Conservation (phyloP, 192 early-diverging fungal species). For the Coemansia sp. region DNA sequence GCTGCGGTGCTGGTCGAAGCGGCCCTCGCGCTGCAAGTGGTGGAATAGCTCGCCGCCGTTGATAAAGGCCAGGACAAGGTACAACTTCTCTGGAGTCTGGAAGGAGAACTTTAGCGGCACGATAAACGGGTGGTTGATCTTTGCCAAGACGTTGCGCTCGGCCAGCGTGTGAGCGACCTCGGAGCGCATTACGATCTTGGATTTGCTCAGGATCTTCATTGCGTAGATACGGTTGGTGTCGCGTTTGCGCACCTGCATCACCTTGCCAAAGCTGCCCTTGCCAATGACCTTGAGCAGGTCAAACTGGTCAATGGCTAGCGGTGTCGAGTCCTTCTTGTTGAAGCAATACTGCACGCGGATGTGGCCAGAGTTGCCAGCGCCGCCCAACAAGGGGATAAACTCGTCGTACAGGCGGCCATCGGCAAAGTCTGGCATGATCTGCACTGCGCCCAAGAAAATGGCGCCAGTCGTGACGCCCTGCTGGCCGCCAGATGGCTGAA, state of each 20-base stretch:
- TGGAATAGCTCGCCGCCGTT: conserved; percentile 98
- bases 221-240: conserved; percentile 95
- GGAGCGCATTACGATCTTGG: conserved; percentile 89
- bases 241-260: conserved; percentile 93
- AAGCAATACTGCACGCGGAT: conserved; percentile 76
- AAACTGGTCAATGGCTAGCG: conserved; percentile 87
- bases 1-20: conserved; percentile 85
- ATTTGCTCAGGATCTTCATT: conserved; percentile 94
- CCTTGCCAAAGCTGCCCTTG: conserved; percentile 97
- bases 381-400: conserved; percentile 65
- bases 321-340: conserved; percentile 69
- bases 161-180: conserved; percentile 95
- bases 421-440: conserved; percentile 57
- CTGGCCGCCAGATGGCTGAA: conserved; percentile 34
- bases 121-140: conserved; percentile 93
- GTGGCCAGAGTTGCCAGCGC: conserved; percentile 62
- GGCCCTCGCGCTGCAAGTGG: conserved; percentile 86
- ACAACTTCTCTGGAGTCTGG: conserved; percentile 93
- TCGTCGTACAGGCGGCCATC: conserved; percentile 66
- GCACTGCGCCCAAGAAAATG: conserved; percentile 56
- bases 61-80: conserved; percentile 92
- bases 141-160: conserved; percentile 88
- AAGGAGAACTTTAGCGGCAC: conserved; percentile 94
- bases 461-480: conserved; percentile 47
- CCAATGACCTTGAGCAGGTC: conserved; percentile 95